Base-by-base conservation (phyloP, 2,329 filamentous ascomycete species). In the Cordyceps fumosorosea region DNA sequence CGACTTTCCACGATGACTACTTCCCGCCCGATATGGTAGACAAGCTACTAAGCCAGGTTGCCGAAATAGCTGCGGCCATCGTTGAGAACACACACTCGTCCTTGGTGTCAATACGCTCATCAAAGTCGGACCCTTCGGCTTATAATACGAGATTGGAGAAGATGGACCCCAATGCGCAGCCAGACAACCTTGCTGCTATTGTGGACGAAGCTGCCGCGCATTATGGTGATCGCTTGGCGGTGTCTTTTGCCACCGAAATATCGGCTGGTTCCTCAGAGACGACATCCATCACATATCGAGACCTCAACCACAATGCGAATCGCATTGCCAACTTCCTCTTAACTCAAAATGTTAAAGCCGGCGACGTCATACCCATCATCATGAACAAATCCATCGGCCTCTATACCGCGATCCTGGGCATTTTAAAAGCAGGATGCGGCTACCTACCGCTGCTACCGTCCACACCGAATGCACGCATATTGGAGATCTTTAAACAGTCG, bases 391-490 rank as follows among this genome's bases (percentile, higher is more conserved):
- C 88, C 0, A 72, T 85, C 1, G 73, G 85, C 29, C 75, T 96
- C 0, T 96, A 96, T 69, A 79, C 87, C 32, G 81, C 86, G 0
- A 90, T 96, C 29, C 77, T 96, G 34, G 91, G 85, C 1, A 82
- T 88, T 24, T 73, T 91, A 37, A 96, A 96, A 69, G 77, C 85
- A 5, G 90, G 91, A 10, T 87, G 86, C 68, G 90, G 87, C 8
- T 95, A 96, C 69, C 75, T 96, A n/a, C 91, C 91, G 0, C 78
- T 96, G 4, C 80, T 90, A 0, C 89, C 90, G 0, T 85, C 82
- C n/a, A 89, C 87, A 0, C 90, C 91, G 0, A 24, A 69, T 0
- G 80, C 84, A 11, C 80, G 90, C 56, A 76, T 89, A 0, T 71
- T 77, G 3, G 76, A 80, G 3, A 90, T 95, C 24, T 66, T 96